These are phyloP conservation scores for Neoascochyta sp. DNA, from an alignment of 2,329 filamentous ascomycete genomes.

Conservation along the genomic window DNA sequence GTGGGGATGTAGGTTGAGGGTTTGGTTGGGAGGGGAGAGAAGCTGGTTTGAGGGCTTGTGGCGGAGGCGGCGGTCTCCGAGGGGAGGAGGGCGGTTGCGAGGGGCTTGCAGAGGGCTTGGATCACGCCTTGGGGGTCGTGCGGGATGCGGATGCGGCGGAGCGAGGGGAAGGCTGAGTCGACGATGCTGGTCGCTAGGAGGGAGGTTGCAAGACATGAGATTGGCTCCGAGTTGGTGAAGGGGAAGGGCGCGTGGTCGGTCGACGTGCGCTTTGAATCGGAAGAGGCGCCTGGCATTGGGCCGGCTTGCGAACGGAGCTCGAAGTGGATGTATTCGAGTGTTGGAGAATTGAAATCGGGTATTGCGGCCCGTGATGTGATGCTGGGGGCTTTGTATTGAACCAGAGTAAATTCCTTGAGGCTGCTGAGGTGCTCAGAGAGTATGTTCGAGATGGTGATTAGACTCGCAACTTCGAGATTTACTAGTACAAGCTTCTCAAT, in stretches of 20 bases:
- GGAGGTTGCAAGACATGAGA: conserved; percentile 54
- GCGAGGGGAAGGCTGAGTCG: conserved; percentile 59
- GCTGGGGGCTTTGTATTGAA: conserved; percentile 50
- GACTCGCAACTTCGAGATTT: conserved; percentile 51
- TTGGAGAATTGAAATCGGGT: conserved; percentile 48
- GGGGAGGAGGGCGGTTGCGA: conserved; percentile 52
- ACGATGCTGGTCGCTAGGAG: conserved; percentile 63
- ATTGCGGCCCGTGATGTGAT: conserved; percentile 43
- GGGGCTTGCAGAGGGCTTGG: conserved; percentile 65
- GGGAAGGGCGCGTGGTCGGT: conserved; percentile 12
- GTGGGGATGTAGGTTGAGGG: too few species aligned
- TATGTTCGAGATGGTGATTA: conserved; percentile 52
- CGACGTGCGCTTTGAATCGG: conserved; percentile 2
- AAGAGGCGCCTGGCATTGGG: conserved; percentile 9
- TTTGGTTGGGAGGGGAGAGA: conserved; percentile 1
- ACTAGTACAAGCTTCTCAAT: conserved; percentile 51
- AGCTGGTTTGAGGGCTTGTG: conserved; percentile 5
- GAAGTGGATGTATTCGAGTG: conserved; percentile 56
- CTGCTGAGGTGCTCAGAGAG: conserved; percentile 43
- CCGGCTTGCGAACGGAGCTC: conserved; percentile 48
- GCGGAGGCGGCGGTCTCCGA: conserved; percentile 21
- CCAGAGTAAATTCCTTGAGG: conserved; percentile 50
- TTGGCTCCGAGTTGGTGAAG: conserved; percentile 37
- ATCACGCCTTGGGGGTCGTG: conserved; percentile 67
- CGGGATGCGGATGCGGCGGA: conserved; percentile 60